Evolutionary conservation across 2,329 filamentous ascomycete species (phyloP), one percentile per base, ranked within the genome.

Genomic region (Phyllosticta citrichinensis): DNA sequence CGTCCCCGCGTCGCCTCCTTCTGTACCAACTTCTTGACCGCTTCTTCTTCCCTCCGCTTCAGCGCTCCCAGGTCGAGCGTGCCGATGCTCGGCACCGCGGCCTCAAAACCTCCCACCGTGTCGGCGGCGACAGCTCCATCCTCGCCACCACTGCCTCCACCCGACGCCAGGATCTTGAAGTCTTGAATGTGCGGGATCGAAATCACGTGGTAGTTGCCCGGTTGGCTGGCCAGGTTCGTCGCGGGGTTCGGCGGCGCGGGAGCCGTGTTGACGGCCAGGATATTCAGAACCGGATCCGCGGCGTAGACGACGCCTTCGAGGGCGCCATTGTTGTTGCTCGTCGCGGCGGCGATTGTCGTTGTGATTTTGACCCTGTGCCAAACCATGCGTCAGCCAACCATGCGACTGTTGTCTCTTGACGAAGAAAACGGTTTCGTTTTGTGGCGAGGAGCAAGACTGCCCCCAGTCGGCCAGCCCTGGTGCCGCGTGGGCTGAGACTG

Each of bases 271-370:
- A 87, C 79, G 53, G 81, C 83, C 66, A 87, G 75, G 62, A 85
- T 75, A 66, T 85, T 84, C 61, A 82, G 82, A 66, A 83, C 75
- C 25, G 83, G 82, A 69, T 81, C 83, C 54, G 81, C 82, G 27
- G 83, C 84, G 72, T 84, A 86, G 62, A 87, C 77, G 19, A 77
- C 83, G 67, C 84, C 84, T 71, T 87, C 83, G 62, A 84, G 73
- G 24, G 78, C 80, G 52, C 78, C 77, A 58, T 79, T 74, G 57
- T 79, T 74, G 40, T n/a, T 47, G 40, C 40, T 47, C 40, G 40
- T 47, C 40, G 40, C 40, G 40, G 27, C 27, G 60, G 56, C 55
- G 14, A 58, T 33, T 19, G 60, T 57, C 51, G 60, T 76, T 77
- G 27, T 84, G 65, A 87, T 71, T 65, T 81, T 83, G 68, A 86